Percentiles rank a stretch among this genome's conserved stretches.
Conservation (phyloP, 2,329 filamentous ascomycete species). For the Chaetoscypha palmicola region DNA sequence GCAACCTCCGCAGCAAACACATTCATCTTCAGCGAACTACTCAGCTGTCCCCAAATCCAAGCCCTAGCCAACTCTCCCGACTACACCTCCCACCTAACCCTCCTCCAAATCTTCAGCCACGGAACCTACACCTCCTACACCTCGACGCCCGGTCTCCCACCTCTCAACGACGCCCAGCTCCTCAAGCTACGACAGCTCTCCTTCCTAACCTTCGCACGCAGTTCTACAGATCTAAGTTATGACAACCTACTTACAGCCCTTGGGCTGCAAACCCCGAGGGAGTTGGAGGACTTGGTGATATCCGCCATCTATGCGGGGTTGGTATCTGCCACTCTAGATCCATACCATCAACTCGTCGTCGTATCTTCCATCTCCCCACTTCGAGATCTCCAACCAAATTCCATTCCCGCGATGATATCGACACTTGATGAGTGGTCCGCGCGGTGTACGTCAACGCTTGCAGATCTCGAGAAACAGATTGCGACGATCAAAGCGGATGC, state of each 20-base stretch:
- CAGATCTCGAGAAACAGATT: constrained; percentile 70
- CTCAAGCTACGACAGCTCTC: constrained; percentile 88
- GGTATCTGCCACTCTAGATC: constrained; percentile 75
- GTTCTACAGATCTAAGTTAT: constrained; percentile 66
- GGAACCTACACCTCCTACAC: constrained; percentile 77
- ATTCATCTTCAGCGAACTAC: constrained; percentile 90
- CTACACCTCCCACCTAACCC: constrained; percentile 54
- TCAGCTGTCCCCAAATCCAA: constrained; percentile 73
- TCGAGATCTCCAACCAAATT: constrained; percentile 72
- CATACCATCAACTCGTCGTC: constrained; percentile 64
- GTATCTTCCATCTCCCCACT: constrained; percentile 77
- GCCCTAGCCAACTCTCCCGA: constrained; percentile 58
- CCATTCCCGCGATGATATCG: constrained; percentile 60
- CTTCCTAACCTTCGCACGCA: constrained; percentile 71
- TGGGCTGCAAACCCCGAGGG: constrained; percentile 55
- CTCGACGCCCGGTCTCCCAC: constrained; percentile 51
- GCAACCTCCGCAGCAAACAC: constrained; percentile 87
- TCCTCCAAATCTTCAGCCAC: constrained; percentile 87
- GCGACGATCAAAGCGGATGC: constrained; percentile 55
- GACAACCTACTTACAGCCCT: constrained; percentile 58
- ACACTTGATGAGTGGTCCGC: constrained; percentile 68
- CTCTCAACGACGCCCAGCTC: constrained; percentile 63
- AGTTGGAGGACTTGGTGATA: constrained; percentile 82
- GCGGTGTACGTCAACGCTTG: constrained; percentile 69
- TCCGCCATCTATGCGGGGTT: constrained; percentile 81